A percentile compares a stretch with the other conserved stretches of the same genome.
phyloP scores from a whole-genome alignment of 805 yeast species.

The Zygoascus ofunaensis region DNA sequence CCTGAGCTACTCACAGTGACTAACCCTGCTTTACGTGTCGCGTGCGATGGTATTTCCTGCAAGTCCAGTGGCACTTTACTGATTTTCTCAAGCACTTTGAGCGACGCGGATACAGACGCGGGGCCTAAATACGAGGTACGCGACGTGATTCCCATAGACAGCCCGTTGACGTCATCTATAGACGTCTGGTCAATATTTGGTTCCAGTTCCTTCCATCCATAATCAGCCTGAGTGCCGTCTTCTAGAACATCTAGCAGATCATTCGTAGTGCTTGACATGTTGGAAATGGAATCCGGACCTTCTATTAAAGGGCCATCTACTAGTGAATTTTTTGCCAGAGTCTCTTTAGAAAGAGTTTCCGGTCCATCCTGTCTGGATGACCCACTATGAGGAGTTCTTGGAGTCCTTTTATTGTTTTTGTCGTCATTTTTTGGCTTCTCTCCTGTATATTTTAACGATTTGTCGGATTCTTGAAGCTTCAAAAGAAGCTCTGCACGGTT shows the following conservation, averaged over 20 bases:
- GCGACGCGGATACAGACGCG: neutral
- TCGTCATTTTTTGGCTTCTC: no score
- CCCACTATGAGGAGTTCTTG: no score
- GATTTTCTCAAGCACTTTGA: neutral
- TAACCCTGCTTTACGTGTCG: neutral
- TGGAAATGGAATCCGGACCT: neutral
- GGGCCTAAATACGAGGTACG: slow-evolving; percentile 1
- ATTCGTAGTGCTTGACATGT: neutral
- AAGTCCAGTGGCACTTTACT: neutral
- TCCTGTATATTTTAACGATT: no score
- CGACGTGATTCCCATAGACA: neutral
- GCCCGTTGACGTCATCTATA: slow-evolving; percentile 1
- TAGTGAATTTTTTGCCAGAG: neutral
- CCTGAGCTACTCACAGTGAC: neutral
- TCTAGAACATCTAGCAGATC: neutral
- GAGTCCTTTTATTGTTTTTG: no score
- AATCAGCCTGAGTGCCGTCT: neutral
- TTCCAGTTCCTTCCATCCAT: slow-evolving; percentile 2
- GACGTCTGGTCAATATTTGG: neutral
- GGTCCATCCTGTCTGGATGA: no score
- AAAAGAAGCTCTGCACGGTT: neutral
- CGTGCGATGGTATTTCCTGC: neutral
- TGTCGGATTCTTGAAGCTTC: no score
- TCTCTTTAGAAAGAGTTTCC: neutral
- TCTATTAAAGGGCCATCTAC: neutral